A percentile compares a stretch with the other conserved stretches of the same genome.
Conservation (phyloP, 1,139 yeast species). For the Yamadazyma friedrichii region DNA sequence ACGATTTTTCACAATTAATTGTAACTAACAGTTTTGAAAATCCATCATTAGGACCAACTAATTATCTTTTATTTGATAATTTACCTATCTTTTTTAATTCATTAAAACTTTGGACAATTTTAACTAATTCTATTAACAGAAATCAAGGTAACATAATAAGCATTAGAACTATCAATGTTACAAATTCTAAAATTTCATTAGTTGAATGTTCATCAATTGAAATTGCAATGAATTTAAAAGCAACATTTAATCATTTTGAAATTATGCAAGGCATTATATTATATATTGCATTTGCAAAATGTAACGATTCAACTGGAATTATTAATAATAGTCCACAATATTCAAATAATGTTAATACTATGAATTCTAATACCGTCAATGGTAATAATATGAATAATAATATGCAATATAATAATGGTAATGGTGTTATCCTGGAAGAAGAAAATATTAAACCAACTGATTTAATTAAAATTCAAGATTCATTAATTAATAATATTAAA, state of each 20-base stretch:
- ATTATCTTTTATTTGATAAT: constrained; percentile 73
- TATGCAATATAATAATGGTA: background rate
- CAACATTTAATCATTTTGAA: constrained; percentile 77
- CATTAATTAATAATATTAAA: constrained; percentile 22
- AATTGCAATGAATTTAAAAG: constrained; percentile 74
- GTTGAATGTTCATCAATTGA: constrained; percentile 74
- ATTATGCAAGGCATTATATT: constrained; percentile 70
- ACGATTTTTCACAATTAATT: constrained; percentile 42
- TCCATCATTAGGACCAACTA: constrained; percentile 72
- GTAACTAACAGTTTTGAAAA: constrained; percentile 66
- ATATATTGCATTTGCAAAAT: constrained; percentile 66
- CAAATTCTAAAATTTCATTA: constrained; percentile 53
- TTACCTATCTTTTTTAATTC: constrained; percentile 54
- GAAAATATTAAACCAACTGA: constrained; percentile 23
- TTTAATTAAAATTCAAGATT: constrained; percentile 23
- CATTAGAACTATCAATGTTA: constrained; percentile 51
- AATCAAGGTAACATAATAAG: constrained; percentile 27
- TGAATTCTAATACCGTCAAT: background rate
- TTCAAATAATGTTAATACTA: no score
- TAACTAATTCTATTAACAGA: constrained; percentile 28
- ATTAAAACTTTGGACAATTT: constrained; percentile 32
- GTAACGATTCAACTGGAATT: constrained; percentile 26
- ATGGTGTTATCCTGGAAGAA: background rate
- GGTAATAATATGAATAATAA: background rate
- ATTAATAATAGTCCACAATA: background rate